A percentile compares a stretch with the other conserved stretches of the same genome.
Evolutionary conservation across 257 asterid genomes (phyloP).

Genomic region (Jasminum sambac): DNA sequence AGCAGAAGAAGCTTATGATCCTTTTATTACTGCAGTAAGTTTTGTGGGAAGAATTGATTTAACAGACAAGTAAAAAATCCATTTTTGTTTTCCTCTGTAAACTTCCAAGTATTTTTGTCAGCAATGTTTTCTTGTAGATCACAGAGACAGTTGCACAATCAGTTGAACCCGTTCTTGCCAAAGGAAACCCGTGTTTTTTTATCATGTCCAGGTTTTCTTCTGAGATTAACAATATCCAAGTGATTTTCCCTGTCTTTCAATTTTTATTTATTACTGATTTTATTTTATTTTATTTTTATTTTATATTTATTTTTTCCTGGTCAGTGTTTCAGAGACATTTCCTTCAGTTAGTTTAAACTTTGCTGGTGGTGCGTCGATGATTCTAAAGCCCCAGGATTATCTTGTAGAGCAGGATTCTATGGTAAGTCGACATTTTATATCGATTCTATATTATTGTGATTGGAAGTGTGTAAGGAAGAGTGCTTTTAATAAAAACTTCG

Average conservation of each 20-base stretch:
- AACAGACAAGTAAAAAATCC: background rate
- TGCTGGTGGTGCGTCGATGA: slow-evolving; percentile 87
- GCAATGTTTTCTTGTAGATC: slow-evolving; percentile 44
- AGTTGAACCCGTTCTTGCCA: slow-evolving; percentile 52
- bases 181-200: slow-evolving; percentile 79
- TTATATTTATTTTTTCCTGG: background rate
- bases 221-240: background rate
- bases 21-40: slow-evolving; percentile 80
- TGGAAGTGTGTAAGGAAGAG: too few species aligned
- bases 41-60: background rate
- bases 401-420: slow-evolving; percentile 87
- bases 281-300: too few species aligned
- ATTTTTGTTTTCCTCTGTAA: background rate
- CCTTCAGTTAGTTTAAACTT: slow-evolving; percentile 82
- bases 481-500: too few species aligned
- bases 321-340: slow-evolving; percentile 67
- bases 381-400: slow-evolving; percentile 80
- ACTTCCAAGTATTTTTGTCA: background rate
- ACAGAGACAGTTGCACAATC: slow-evolving; percentile 57
- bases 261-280: background rate
- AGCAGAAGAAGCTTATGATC: slow-evolving; percentile 83
- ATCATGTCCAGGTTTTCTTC: slow-evolving; percentile 68
- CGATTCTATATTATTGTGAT: background rate
- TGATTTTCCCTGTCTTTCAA: slow-evolving; percentile 8
- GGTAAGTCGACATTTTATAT: slow-evolving; percentile 47